Evolutionary conservation across 1,284 basidiomycete species (phyloP).

Genomic region (Neonothopanus nambi): DNA sequence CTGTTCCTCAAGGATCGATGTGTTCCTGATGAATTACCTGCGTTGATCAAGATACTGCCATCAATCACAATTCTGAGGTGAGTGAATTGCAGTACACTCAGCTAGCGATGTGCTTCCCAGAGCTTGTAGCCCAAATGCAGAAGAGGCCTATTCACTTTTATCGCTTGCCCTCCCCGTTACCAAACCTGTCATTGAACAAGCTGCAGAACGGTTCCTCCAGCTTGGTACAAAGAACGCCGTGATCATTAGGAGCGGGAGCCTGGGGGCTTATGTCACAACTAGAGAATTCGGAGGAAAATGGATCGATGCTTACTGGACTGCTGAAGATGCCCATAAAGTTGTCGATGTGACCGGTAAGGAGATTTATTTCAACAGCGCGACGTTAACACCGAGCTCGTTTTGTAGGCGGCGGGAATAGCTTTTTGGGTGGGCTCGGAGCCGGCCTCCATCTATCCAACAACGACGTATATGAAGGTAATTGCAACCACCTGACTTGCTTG

Average conservation of each 20-base stretch:
- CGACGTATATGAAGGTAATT: slow-evolving; percentile 59
- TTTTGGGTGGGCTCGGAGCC: slow-evolving; percentile 82
- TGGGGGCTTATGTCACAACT: slow-evolving; percentile 72
- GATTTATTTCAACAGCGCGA: slow-evolving; percentile 4
- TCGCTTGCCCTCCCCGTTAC: slow-evolving; percentile 52
- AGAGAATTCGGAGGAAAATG: slow-evolving; percentile 51
- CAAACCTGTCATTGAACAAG: slow-evolving; percentile 56
- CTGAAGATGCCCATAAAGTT: slow-evolving; percentile 47
- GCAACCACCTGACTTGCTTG: slow-evolving; percentile 1
- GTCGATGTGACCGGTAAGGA: slow-evolving; percentile 82
- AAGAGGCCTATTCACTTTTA: slow-evolving; percentile 69
- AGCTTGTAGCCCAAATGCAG: slow-evolving; percentile 68
- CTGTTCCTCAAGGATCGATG: slow-evolving; percentile 63
- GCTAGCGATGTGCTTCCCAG: background rate
- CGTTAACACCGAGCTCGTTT: background rate
- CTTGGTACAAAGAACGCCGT: slow-evolving; percentile 62
- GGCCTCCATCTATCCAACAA: slow-evolving; percentile 61
- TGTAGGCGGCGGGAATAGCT: slow-evolving; percentile 84
- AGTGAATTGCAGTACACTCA: slow-evolving; percentile 12
- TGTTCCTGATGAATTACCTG: slow-evolving; percentile 73
- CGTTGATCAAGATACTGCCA: slow-evolving; percentile 62
- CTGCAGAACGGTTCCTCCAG: slow-evolving; percentile 56
- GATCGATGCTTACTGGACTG: slow-evolving; percentile 78
- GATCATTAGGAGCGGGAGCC: slow-evolving; percentile 74
- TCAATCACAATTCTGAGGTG: slow-evolving; percentile 69